These are phyloP conservation scores for Annona squamosa DNA, from an alignment of 164 flowering plant genomes.

Conservation along the genomic window DNA sequence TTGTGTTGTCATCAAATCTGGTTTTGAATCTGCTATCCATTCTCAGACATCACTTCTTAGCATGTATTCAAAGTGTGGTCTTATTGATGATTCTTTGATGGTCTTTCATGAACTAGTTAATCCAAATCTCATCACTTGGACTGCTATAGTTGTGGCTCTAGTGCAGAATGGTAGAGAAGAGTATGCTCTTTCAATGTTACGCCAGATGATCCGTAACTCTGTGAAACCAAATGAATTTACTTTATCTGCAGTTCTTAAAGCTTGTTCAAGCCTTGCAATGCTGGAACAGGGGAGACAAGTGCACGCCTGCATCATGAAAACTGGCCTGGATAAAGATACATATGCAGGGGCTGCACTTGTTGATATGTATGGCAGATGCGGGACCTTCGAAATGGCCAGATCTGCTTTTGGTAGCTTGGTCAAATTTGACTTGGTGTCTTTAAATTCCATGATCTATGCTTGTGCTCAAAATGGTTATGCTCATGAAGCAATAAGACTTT, in stretches of 20 bases:
- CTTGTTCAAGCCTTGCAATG: slow-evolving; percentile 44
- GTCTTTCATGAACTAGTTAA: slow-evolving; percentile 28
- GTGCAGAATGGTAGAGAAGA: slow-evolving; percentile 49
- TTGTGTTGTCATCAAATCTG: slow-evolving; percentile 35
- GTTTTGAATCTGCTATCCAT: slow-evolving; percentile 30
- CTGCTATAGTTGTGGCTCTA: slow-evolving; percentile 45
- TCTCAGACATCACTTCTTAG: slow-evolving; percentile 51
- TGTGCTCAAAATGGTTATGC: slow-evolving; percentile 44
- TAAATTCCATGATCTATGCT: slow-evolving; percentile 42
- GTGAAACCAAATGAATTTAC: slow-evolving; percentile 39
- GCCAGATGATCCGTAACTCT: slow-evolving; percentile 34
- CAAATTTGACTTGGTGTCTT: slow-evolving; percentile 27
- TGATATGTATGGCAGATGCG: slow-evolving; percentile 49
- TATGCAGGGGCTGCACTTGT: slow-evolving; percentile 36
- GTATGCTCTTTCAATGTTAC: slow-evolving; percentile 30
- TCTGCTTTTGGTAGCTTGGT: slow-evolving; percentile 28
- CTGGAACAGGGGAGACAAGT: slow-evolving; percentile 37
- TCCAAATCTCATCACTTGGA: slow-evolving; percentile 55
- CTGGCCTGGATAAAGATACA: slow-evolving; percentile 24
- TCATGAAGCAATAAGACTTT: slow-evolving; percentile 35
- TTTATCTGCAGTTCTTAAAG: slow-evolving; percentile 38
- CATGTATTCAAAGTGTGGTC: slow-evolving; percentile 55
- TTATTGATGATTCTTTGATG: slow-evolving; percentile 35
- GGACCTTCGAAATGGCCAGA: slow-evolving; percentile 30
- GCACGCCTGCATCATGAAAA: slow-evolving; percentile 29